Conservation (phyloP, 73 alveolate species). For the Blepharisma japonicum region DNA sequence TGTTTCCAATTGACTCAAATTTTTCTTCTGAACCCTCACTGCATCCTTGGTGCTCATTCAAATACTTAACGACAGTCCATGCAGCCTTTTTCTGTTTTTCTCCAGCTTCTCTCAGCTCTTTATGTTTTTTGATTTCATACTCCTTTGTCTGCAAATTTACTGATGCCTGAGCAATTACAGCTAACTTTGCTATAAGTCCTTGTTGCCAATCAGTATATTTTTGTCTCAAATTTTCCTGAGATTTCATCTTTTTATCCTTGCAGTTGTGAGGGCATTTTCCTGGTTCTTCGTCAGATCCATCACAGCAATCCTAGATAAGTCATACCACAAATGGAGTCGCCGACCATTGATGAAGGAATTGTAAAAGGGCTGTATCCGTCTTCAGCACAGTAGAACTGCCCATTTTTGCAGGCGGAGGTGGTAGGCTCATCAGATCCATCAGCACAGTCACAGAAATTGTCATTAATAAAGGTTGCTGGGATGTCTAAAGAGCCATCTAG, state of each 20-base stretch:
- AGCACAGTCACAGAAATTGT: conserved; percentile 24
- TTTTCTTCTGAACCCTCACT: no score
- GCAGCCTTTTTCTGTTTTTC: no score
- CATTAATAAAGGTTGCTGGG: conserved; percentile 26
- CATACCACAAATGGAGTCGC: conserved; percentile 23
- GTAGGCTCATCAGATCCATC: conserved; percentile 32
- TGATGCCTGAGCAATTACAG: no score
- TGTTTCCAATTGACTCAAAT: no score
- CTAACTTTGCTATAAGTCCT: not conserved
- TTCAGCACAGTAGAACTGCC: conserved; percentile 11
- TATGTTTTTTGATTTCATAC: no score
- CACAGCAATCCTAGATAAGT: conserved; percentile 26
- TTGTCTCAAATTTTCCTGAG: not conserved
- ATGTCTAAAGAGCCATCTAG: not conserved
- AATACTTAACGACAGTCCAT: no score
- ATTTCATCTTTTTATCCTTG: not conserved
- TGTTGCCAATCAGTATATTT: not conserved
- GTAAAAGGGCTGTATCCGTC: not conserved
- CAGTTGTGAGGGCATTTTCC: not conserved
- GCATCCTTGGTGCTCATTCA: no score
- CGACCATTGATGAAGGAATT: not conserved
- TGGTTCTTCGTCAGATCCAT: conserved; percentile 29
- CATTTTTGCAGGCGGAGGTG: conserved; percentile 25
- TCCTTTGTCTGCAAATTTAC: no score
- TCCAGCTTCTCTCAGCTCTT: no score